Evolutionary conservation across 352 stramenopile genomes (phyloP).

Genomic region (Poterioochromonas sp.): DNA sequence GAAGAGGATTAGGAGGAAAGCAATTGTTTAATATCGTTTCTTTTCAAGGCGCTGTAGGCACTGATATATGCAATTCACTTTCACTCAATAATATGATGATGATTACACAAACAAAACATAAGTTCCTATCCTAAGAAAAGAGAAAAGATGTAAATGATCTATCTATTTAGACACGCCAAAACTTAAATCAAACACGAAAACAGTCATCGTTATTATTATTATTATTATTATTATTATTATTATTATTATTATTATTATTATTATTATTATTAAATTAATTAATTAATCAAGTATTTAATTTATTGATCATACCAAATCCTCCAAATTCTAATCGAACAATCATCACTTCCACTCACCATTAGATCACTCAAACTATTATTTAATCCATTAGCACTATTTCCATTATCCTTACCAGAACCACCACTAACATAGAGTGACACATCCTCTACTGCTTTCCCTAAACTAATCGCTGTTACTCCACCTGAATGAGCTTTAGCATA

Average conservation of each 20-base stretch:
- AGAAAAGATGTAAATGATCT: too few relatives aligned
- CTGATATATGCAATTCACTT: too few relatives aligned
- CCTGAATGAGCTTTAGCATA: not conserved
- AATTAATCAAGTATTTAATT: not conserved
- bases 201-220: not conserved
- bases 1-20: too few relatives aligned
- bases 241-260: not conserved
- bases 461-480: not conserved
- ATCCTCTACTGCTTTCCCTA: not conserved
- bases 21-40: too few relatives aligned
- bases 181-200: too few relatives aligned
- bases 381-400: not conserved
- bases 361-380: not conserved
- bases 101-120: too few relatives aligned
- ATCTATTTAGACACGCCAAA: too few relatives aligned
- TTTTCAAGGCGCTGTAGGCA: too few relatives aligned
- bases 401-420: not conserved
- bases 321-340: not conserved
- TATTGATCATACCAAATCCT: not conserved
- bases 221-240: not conserved
- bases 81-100: too few relatives aligned
- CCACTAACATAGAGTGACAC: not conserved
- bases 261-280: not conserved
- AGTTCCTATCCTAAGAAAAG: too few relatives aligned
- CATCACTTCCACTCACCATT: not conserved